A percentile compares a stretch with the other conserved stretches of the same genome.
phyloP scores from a whole-genome alignment of 2,329 filamentous ascomycete genomes.

The Fusarium sp. region DNA sequence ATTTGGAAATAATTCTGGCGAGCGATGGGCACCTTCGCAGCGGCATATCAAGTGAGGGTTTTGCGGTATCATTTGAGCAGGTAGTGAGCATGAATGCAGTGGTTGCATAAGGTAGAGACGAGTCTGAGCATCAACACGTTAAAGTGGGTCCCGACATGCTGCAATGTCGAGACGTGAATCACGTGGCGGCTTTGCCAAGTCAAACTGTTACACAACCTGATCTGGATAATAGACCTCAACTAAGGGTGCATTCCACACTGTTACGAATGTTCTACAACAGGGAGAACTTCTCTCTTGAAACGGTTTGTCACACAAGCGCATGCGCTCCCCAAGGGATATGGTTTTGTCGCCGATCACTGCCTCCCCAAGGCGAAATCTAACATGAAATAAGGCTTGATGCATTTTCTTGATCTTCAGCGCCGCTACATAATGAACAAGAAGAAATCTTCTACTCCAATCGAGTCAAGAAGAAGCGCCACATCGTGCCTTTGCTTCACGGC shows the following conservation, averaged over 20 bases:
- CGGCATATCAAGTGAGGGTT: background rate
- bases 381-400: background rate
- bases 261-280: background rate
- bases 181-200: background rate
- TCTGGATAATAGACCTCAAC: background rate
- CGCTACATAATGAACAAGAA: background rate
- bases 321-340: background rate
- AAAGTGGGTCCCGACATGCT: background rate
- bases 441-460: background rate
- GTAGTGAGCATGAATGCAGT: background rate
- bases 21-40: background rate
- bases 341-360: background rate
- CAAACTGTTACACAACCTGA: background rate
- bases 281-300: background rate
- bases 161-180: background rate
- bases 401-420: background rate
- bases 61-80: background rate
- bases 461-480: background rate
- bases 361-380: background rate
- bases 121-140: background rate
- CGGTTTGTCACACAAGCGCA: background rate
- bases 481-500: fast-evolving
- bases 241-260: background rate
- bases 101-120: background rate
- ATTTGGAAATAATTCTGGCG: background rate